Evolutionary conservation across 192 early-diverging fungal species (phyloP).

Genomic region (Coemansia sp.): DNA sequence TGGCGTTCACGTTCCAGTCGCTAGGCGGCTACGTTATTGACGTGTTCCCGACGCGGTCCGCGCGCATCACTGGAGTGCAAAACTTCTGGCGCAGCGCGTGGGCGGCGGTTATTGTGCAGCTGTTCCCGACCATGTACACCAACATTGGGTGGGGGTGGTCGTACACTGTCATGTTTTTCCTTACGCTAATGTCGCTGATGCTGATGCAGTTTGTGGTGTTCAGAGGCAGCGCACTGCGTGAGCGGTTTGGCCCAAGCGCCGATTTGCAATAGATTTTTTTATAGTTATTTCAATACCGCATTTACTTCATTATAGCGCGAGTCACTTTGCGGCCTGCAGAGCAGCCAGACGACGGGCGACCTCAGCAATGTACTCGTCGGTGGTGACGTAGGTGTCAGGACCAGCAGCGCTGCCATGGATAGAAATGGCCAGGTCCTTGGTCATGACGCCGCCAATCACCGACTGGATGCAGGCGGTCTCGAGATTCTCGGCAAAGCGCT

Average conservation of each 20-base stretch:
- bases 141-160: slow-evolving; percentile 51
- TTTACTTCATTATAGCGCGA: background rate
- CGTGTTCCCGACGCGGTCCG: slow-evolving; percentile 39
- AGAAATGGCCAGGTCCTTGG: slow-evolving; percentile 94
- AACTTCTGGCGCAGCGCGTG: slow-evolving; percentile 51
- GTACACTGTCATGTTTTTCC: slow-evolving; percentile 35
- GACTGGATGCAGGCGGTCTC: slow-evolving; percentile 87
- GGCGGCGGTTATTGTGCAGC: slow-evolving; percentile 39
- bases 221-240: slow-evolving; percentile 23
- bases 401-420: slow-evolving; percentile 79
- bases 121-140: slow-evolving; percentile 37
- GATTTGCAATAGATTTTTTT: background rate
- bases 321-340: slow-evolving; percentile 23
- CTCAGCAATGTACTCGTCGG: slow-evolving; percentile 80
- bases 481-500: slow-evolving; percentile 69
- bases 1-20: slow-evolving; percentile 41
- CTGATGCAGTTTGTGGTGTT: slow-evolving; percentile 31
- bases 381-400: slow-evolving; percentile 81
- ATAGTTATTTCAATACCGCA: no score
- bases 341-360: slow-evolving; percentile 62
- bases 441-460: slow-evolving; percentile 84
- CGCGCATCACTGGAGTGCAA: slow-evolving; percentile 46
- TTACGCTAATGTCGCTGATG: slow-evolving; percentile 17
- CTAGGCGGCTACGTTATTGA: slow-evolving; percentile 49
- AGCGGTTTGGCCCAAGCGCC: slow-evolving; percentile 17